phyloP scores from a whole-genome alignment of 2,329 filamentous ascomycete species.

The Claviceps fusiformis region DNA sequence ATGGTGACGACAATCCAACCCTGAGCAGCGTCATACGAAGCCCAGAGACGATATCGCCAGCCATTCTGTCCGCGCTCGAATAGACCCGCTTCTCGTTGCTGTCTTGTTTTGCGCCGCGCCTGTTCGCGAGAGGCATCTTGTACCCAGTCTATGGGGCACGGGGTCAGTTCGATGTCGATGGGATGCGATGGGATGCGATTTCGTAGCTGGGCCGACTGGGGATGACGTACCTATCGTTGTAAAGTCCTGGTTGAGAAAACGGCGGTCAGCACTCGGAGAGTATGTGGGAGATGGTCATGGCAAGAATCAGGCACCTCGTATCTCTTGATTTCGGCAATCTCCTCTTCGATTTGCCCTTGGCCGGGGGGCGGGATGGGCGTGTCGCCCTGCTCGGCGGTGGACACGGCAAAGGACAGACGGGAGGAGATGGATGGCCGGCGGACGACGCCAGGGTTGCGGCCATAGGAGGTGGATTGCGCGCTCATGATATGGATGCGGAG shows the following conservation, averaged over 20 bases:
- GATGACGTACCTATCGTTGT: conserved; percentile 60
- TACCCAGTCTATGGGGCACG: conserved; percentile 63
- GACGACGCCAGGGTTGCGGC: conserved; percentile 20
- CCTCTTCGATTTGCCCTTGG: conserved; percentile 70
- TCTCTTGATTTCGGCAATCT: conserved; percentile 94
- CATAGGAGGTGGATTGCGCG: conserved; percentile 39
- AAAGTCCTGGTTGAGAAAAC: conserved; percentile 50
- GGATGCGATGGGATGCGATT: too few species aligned
- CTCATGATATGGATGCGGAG: conserved; percentile 29
- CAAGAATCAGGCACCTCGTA: conserved; percentile 54
- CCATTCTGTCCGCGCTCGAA: conserved; percentile 56
- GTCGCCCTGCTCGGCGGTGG: conserved; percentile 49
- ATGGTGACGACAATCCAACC: conserved; percentile 96
- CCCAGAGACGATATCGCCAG: conserved; percentile 70
- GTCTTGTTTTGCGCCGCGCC: conserved; percentile 60
- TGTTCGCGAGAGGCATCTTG: conserved; percentile 92
- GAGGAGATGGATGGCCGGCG: conserved; percentile 46
- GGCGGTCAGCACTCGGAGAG: not conserved
- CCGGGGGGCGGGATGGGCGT: conserved; percentile 35
- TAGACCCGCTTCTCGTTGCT: conserved; percentile 57
- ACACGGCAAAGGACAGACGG: conserved; percentile 55
- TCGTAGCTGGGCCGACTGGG: not conserved
- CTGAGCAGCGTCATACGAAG: conserved; percentile 90
- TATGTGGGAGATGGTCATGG: not conserved
- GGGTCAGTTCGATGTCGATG: not conserved